Base-by-base conservation (phyloP, 2,329 filamentous ascomycete species). In the Phialocephala sp. region DNA sequence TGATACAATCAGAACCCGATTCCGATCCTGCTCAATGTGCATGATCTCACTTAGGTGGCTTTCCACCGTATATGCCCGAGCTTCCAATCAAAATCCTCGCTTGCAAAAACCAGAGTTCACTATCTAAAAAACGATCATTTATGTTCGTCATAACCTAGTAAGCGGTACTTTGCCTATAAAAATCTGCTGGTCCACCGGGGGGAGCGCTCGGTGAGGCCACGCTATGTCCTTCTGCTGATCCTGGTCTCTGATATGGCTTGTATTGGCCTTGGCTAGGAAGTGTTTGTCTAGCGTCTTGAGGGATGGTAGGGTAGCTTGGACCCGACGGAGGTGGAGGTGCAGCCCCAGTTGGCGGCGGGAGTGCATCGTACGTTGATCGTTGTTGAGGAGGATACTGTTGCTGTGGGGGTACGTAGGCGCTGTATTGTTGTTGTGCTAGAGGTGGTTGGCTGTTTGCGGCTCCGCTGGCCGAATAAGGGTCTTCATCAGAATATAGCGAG, bases 251-350 rank as follows among this genome's bases (percentile, higher is more conserved):
- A 65, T 90, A 90, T 0, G 87, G 83, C 74, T 85, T 88, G 71
- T 89, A 89, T 74, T 87, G 85, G 9, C 80, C 80, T 75, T 86
- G 81, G 69, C 83, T 85, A 4, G 84, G 84, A 36, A 86, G 74
- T 8, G 79, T 77, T 63, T 86, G 81, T 24, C 85, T 78, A 6
- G 83, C 77, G 71, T 87, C 83, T 65, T 81, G 78, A 79, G 81
- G 75, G 24, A 74, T 63, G 8, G 60, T 61, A n/a, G 72, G 71
- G 63, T 76, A 74, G 1, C 68, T 70, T 22, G 72, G 57, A 22
- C 65, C 72, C 57, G 66, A 43, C 37, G 71, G 50, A 37, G 70
- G 62, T 69, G 56, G 77, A 70, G 72, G 72, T 2, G 64, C 63
- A 1, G 56, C 69, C 73, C 66, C 54, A 76, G 78, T 22, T 50